Conservation (phyloP, 371 early-diverging fungal species). For the Mucor irregularis region DNA sequence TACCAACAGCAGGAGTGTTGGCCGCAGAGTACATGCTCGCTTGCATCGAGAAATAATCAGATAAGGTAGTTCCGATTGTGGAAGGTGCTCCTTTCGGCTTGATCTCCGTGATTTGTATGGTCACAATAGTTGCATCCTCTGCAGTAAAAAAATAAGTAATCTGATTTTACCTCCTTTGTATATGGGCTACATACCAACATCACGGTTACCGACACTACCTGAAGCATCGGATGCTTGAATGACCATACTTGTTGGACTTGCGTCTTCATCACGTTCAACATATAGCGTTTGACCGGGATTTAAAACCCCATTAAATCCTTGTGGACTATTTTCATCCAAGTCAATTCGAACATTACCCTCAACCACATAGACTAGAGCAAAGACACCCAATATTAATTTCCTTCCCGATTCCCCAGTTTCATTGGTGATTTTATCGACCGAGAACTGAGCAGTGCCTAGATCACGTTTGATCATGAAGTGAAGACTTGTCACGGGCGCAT, state of each 20-base stretch:
- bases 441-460: constrained; percentile 40
- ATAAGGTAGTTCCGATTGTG: constrained; percentile 18
- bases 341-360: constrained; percentile 55
- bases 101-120: constrained; percentile 36
- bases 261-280: constrained; percentile 63
- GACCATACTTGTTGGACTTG: constrained; percentile 59
- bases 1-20: constrained; percentile 34
- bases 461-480: constrained; percentile 59
- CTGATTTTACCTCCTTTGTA: not conserved
- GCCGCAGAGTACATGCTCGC: constrained; percentile 28
- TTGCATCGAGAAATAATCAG: constrained; percentile 26
- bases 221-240: constrained; percentile 36
- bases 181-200: constrained; percentile 26
- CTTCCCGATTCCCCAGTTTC: constrained; percentile 45
- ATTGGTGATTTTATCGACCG: constrained; percentile 43
- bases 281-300: constrained; percentile 56
- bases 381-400: constrained; percentile 55
- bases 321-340: constrained; percentile 46
- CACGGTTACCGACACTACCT: constrained; percentile 31
- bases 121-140: constrained; percentile 40
- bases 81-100: constrained; percentile 27
- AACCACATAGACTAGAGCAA: constrained; percentile 63
- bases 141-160: not conserved
- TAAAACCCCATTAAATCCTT: constrained; percentile 24
- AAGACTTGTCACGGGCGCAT: constrained; percentile 52